Evolutionary conservation across 2,329 filamentous ascomycete species (phyloP).

Genomic region (Allantophomopsis cytisporea): DNA sequence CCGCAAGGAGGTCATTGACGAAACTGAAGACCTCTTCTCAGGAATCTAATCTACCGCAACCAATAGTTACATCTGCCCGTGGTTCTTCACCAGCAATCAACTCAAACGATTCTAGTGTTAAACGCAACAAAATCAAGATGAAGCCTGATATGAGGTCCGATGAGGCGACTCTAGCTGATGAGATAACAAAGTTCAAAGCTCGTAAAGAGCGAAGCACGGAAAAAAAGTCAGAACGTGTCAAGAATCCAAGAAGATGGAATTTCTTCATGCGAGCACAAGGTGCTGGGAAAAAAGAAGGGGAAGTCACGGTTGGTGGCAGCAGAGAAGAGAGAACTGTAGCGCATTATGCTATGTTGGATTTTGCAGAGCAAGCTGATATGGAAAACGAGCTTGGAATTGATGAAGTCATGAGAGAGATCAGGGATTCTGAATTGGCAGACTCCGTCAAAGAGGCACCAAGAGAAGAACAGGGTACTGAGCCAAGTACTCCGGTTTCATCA

Average conservation of each 20-base stretch:
- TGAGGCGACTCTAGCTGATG: too few relatives aligned
- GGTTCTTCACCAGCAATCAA: conserved; percentile 33
- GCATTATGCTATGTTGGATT: conserved; percentile 49
- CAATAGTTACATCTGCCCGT: conserved; percentile 29
- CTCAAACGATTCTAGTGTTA: conserved; percentile 29
- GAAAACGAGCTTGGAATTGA: conserved; percentile 21
- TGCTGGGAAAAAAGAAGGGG: conserved; percentile 14
- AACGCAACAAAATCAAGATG: too few relatives aligned
- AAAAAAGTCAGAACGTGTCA: conserved; percentile 39
- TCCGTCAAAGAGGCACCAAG: conserved; percentile 4
- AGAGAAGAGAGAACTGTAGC: conserved; percentile 30
- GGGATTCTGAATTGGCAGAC: conserved; percentile 13
- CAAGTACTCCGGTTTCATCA: background rate
- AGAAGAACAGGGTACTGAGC: background rate
- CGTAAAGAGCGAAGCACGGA: too few relatives aligned
- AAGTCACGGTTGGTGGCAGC: background rate
- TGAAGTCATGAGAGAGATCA: conserved; percentile 36
- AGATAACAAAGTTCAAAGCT: too few relatives aligned
- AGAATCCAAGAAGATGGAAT: conserved; percentile 46
- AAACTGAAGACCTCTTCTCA: too few relatives aligned
- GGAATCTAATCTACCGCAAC: conserved; percentile 23
- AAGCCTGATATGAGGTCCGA: too few relatives aligned
- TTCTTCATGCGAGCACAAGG: conserved; percentile 41
- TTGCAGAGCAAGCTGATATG: conserved; percentile 24
- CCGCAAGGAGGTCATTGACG: too few relatives aligned